Conservation (phyloP, 192 early-diverging fungal species). For the Coemansia sp. region DNA sequence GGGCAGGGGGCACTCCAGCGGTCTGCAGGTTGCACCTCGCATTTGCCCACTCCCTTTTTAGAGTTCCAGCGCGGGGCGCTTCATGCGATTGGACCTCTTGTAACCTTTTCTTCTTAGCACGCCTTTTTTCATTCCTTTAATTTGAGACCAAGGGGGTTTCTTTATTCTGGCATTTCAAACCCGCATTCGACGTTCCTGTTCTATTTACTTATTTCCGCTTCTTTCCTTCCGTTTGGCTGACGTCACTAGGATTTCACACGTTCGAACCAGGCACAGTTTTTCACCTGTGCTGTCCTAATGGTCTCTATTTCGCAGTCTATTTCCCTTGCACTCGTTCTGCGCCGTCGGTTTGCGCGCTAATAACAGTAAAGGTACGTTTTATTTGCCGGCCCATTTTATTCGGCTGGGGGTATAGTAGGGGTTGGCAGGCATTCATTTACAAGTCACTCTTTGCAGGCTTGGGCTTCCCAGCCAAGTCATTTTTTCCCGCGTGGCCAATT, state of each 20-base stretch:
- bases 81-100: not conserved
- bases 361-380: not conserved
- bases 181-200: not conserved
- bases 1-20: not conserved
- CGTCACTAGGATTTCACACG: not conserved
- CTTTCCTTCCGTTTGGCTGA: not conserved
- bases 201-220: not conserved
- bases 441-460: not conserved
- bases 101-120: slow-evolving; percentile 7
- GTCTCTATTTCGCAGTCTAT: not conserved
- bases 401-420: not conserved
- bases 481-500: not conserved
- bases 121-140: slow-evolving; percentile 4
- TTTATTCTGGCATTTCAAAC: slow-evolving; percentile 4
- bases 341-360: slow-evolving; percentile 5
- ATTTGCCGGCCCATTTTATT: not conserved
- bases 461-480: not conserved
- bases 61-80: slow-evolving; percentile 9
- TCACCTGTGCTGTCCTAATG: slow-evolving; percentile 10
- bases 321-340: not conserved
- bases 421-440: not conserved
- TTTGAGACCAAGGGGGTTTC: not conserved
- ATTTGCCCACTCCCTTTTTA: not conserved
- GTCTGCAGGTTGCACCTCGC: slow-evolving; percentile 9
- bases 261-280: too few relatives aligned